phyloP scores from a whole-genome alignment of 139 green algal species.

The Nannochloris sp. region DNA sequence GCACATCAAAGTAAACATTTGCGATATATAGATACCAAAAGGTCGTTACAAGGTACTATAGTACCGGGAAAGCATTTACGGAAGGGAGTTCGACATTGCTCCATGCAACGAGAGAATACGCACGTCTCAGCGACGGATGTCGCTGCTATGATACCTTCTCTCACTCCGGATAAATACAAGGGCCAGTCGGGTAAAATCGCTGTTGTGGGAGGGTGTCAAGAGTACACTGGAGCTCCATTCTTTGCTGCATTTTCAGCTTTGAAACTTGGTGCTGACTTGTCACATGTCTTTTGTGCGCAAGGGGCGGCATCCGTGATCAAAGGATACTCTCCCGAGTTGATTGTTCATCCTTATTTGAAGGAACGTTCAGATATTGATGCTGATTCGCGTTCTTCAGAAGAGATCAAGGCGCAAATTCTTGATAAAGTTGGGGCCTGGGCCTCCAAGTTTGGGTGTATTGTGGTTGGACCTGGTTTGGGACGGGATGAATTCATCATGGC shows the following conservation, averaged over 20 bases:
- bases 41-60: no score
- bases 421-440: slow-evolving; percentile 49
- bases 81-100: not conserved
- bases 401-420: slow-evolving; percentile 7
- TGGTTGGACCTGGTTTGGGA: slow-evolving; percentile 74
- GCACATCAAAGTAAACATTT: no score
- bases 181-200: slow-evolving; percentile 82
- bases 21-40: no score
- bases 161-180: slow-evolving; percentile 57
- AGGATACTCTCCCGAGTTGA: slow-evolving; percentile 87
- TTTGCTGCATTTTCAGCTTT: slow-evolving; percentile 82
- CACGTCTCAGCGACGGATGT: not conserved
- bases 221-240: slow-evolving; percentile 94
- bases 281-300: slow-evolving; percentile 82
- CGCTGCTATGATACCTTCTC: not conserved
- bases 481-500: slow-evolving; percentile 34
- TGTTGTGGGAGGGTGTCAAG: slow-evolving; percentile 82
- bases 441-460: slow-evolving; percentile 43
- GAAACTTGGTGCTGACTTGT: slow-evolving; percentile 76
- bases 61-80: no score
- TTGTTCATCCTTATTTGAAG: slow-evolving; percentile 82
- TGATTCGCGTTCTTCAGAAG: not conserved
- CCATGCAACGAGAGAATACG: not conserved
- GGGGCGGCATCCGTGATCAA: slow-evolving; percentile 84
- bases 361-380: slow-evolving; percentile 21